Base-by-base conservation (phyloP, 2,329 filamentous ascomycete genomes). In the Ophiostoma novo-ulmi region DNA sequence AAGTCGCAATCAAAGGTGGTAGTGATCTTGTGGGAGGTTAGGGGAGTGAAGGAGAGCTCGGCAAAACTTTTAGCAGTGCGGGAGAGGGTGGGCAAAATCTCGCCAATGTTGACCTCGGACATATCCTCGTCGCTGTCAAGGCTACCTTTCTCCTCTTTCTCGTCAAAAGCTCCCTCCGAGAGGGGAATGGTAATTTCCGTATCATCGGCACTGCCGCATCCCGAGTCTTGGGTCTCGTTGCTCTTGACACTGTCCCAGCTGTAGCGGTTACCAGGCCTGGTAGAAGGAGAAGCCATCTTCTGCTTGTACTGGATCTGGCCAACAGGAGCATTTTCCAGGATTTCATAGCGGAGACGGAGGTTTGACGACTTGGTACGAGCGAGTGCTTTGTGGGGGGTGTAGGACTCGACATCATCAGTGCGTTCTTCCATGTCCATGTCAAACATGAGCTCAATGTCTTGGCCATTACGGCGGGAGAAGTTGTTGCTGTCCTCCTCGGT, bases 71-170 rank as follows among this genome's bases (percentile, higher is more conserved):
- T 26, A 10, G 10, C 52, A 26, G 17, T 58, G 52, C 22, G 10
- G 3, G 52, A 22, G 17, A 58, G 22, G 22, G n/a, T 31, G 4
- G 52, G 52, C 3, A 58, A 26, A 11, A 58, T 22, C 8, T 58
- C n/a, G 8, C 26, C 58, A 35, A 63, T 13, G 26, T 63, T 35
- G 8, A 63, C 58, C 58, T 63, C 58, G 11, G 58, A 63, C 58
- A 63, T 63, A 6, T 63, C 58, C 26, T 63, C 58, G 13, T 63
- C 58, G 58, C 26, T 63, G 26, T 63, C 58, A 6, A 35, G 52
- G 11, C 52, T 63, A 5, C 58, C 22, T 4, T 36, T 63, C 26
- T 17, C 35, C 26, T 63, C 22, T 13, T 13, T 8, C 13, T 63
- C 58, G 17, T 63, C 26, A 35, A 8, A 63, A 26, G n/a, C 26